A percentile compares a stretch with the other conserved stretches of the same genome.
Conservation (phyloP, 495 filamentous ascomycete genomes). For the Astrothelium subdiscretum region DNA sequence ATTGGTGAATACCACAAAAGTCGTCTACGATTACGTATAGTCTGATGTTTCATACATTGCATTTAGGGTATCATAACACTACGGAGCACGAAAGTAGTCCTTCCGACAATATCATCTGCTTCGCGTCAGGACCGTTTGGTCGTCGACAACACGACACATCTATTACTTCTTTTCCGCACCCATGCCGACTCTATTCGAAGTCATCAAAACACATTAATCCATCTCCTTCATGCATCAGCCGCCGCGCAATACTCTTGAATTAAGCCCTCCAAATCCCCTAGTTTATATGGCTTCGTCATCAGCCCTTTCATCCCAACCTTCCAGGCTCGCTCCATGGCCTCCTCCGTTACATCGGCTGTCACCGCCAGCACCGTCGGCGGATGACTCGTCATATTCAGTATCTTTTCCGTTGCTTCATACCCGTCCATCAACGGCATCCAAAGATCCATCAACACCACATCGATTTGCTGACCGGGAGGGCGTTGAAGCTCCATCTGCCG, state of each 20-base stretch:
- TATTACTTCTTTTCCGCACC: background rate
- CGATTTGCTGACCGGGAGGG: conserved; percentile 34
- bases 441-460: conserved; percentile 69
- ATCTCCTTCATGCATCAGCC: background rate
- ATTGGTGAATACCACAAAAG: too few relatives aligned
- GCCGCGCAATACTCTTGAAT: conserved; percentile 49
- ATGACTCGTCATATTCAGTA: conserved; percentile 31
- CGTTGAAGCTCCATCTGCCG: conserved; percentile 40
- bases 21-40: too few relatives aligned
- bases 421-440: conserved; percentile 85
- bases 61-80: too few relatives aligned
- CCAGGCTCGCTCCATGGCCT: conserved; percentile 50
- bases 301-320: conserved; percentile 64
- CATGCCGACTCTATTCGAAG: background rate
- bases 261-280: conserved; percentile 56
- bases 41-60: too few relatives aligned
- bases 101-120: too few relatives aligned
- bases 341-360: conserved; percentile 64
- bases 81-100: too few relatives aligned
- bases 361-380: conserved; percentile 52
- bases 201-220: background rate
- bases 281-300: conserved; percentile 70
- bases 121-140: too few relatives aligned
- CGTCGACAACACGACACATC: too few relatives aligned
- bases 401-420: conserved; percentile 58